phyloP scores from a whole-genome alignment of 2,329 filamentous ascomycete species.

The Aspergillus persii region DNA sequence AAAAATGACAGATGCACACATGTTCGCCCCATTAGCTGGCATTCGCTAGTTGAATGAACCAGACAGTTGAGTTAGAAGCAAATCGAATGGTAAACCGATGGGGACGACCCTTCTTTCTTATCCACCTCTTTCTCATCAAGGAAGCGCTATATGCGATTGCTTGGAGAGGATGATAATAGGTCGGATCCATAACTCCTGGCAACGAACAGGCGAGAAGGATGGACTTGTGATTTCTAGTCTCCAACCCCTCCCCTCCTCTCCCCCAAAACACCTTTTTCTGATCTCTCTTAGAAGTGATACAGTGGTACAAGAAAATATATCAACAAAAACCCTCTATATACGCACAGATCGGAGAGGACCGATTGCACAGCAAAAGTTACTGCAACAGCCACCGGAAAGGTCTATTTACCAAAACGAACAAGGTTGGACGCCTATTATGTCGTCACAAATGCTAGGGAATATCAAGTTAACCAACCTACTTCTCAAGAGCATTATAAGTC shows the following conservation, averaged over 20 bases:
- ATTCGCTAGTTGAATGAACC: conserved; percentile 7
- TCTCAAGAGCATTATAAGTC: not conserved
- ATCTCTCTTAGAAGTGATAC: no score
- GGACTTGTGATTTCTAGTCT: not conserved
- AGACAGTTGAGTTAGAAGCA: conserved; percentile 16
- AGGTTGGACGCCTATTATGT: not conserved
- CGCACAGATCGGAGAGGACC: no score
- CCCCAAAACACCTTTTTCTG: no score
- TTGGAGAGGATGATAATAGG: conserved; percentile 34
- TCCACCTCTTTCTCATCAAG: conserved; percentile 37
- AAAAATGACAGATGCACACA: not conserved
- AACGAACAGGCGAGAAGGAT: not conserved
- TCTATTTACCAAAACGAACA: not conserved
- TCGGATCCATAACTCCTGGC: not conserved
- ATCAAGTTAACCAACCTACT: not conserved
- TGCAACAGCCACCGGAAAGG: not conserved
- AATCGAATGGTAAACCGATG: conserved; percentile 17
- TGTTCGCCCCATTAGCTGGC: conserved; percentile 5
- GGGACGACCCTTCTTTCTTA: conserved; percentile 17
- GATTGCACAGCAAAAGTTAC: no score
- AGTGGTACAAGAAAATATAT: no score
- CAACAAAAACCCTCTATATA: no score
- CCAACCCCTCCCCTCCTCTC: not conserved
- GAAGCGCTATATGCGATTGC: conserved; percentile 35
- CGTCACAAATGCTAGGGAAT: not conserved